Base-by-base conservation (phyloP, 75 land plant genomes). In the Isoetes taiwanensis region DNA sequence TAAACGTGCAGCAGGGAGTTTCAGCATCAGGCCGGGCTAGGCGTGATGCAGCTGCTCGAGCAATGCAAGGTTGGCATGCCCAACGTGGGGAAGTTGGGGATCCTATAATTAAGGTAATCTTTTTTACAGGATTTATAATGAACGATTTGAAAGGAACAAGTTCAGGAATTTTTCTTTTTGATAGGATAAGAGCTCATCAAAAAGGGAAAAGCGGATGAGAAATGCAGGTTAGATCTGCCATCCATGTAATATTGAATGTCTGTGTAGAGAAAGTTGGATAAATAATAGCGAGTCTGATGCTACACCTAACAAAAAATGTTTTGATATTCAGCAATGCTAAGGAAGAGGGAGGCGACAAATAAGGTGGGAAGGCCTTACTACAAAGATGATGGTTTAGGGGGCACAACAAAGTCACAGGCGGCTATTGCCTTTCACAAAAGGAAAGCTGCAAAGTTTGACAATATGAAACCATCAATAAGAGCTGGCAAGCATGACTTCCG, bases 11-110 rank as follows among this genome's bases (percentile, higher is more conserved):
- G n/a, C n/a, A n/a, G n/a, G n/a, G n/a, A 56, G 67, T 67, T 25
- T 52, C 82, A 30, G 84, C 80, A 43, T 73, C 88, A 41, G 95
- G 94, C n/a, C 79, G 97, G 63, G 89, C 85, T 11, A 71, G 94
- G 43, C 64, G 97, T 46, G 97, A 91, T 80, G 79, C 97, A 52
- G 97, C 97, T 32, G 77, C 94, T 40, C 84, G 97, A 28, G 94
- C 97, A 20, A 91, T 91, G 97, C 88, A 86, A 64, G 94, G 85
- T 32, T 91, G 97, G 97, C 94, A 91, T 56, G 66, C 84, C 24
- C 86, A 78, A 54, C 78, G 83, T 11, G 95, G 81, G 52, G 88
- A 90, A 32, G 72, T 76, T 46, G 70, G 66, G 46, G 85, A 80
- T 35, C 80, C 84, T 25, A 60, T 70, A 40, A 43, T 76, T 11